These are phyloP conservation scores for Zanthoxylum bungeanum DNA, from an alignment of 345 rosid species.

Conservation along the genomic window DNA sequence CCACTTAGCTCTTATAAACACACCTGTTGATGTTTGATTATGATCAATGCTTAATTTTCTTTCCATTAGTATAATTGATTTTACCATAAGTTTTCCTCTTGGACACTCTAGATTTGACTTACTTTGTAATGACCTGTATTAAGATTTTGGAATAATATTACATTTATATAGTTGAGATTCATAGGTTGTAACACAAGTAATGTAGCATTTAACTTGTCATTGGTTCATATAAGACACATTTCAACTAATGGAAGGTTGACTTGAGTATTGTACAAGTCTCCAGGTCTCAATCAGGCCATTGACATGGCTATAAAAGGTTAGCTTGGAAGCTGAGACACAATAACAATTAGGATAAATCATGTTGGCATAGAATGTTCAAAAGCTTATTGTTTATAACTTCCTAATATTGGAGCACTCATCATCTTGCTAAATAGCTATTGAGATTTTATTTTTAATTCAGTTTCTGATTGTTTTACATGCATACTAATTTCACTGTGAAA, in stretches of 20 bases:
- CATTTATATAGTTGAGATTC: too few relatives aligned
- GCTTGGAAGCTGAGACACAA: not conserved
- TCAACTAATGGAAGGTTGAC: not conserved
- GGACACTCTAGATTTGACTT: not conserved
- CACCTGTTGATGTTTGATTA: not conserved
- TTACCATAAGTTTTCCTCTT: not conserved
- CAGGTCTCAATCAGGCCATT: not conserved
- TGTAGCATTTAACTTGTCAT: not conserved
- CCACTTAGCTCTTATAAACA: not conserved
- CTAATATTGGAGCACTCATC: not conserved
- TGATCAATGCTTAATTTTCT: not conserved
- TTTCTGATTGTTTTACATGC: not conserved
- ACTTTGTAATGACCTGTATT: too few relatives aligned
- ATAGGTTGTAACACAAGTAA: too few relatives aligned
- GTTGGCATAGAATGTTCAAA: not conserved
- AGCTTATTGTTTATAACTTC: not conserved
- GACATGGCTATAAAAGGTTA: not conserved
- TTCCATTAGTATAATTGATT: not conserved
- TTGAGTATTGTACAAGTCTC: not conserved
- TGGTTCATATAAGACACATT: not conserved
- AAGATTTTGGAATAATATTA: too few relatives aligned
- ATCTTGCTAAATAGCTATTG: too few relatives aligned
- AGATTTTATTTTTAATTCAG: too few relatives aligned
- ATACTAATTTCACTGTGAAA: not conserved
- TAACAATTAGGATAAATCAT: not conserved